These are phyloP conservation scores for Omphalotus guepiniiformis DNA, from an alignment of 768 basidiomycete species.

Conservation along the genomic window DNA sequence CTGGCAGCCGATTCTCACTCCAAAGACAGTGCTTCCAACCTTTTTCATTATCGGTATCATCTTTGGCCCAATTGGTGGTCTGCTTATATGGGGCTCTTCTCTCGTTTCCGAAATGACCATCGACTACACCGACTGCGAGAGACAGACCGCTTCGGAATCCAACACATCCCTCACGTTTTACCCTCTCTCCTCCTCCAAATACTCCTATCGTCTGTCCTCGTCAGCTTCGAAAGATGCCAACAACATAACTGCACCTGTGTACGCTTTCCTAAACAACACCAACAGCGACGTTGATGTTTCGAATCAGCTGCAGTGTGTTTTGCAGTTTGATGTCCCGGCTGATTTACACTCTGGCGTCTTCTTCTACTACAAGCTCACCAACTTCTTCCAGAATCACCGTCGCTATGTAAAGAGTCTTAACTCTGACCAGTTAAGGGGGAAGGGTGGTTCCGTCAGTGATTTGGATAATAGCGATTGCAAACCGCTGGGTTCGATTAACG, in stretches of 20 bases:
- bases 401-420: slow-evolving; percentile 93
- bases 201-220: slow-evolving; percentile 58
- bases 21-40: slow-evolving; percentile 95
- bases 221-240: slow-evolving; percentile 48
- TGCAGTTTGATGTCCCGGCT: slow-evolving; percentile 81
- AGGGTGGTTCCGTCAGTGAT: slow-evolving; percentile 39
- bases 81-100: slow-evolving; percentile 83
- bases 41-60: slow-evolving; percentile 92
- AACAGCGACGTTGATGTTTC: slow-evolving; percentile 37
- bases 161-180: slow-evolving; percentile 34
- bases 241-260: slow-evolving; percentile 57
- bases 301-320: slow-evolving; percentile 57
- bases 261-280: slow-evolving; percentile 67
- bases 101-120: slow-evolving; percentile 91
- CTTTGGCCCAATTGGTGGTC: slow-evolving; percentile 93
- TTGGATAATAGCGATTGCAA: slow-evolving; percentile 82
- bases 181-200: slow-evolving; percentile 63
- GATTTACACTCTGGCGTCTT: slow-evolving; percentile 73
- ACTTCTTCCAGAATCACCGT: slow-evolving; percentile 98
- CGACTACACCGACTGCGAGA: slow-evolving; percentile 93
- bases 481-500: slow-evolving; percentile 61
- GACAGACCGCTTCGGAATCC: slow-evolving; percentile 40
- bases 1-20: slow-evolving; percentile 99
- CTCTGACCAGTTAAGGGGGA: slow-evolving; percentile 80
- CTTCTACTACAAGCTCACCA: slow-evolving; percentile 94